These are phyloP conservation scores for Cladorrhinum sp. DNA, from an alignment of 2,329 filamentous ascomycete genomes.

Conservation along the genomic window DNA sequence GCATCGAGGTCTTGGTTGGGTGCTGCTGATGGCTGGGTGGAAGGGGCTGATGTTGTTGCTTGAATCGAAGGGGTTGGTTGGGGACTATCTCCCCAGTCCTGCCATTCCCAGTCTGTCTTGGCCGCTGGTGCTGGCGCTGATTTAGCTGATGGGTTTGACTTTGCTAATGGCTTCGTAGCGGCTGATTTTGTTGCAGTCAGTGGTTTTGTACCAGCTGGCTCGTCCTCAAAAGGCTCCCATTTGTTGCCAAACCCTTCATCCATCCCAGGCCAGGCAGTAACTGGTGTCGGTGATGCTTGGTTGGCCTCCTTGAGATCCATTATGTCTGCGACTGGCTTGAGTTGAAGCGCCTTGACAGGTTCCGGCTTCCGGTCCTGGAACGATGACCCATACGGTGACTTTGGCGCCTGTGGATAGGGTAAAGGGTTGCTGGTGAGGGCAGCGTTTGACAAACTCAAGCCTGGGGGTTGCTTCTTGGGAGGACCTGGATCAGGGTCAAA, in stretches of 20 bases:
- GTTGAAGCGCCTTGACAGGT: slow-evolving; percentile 46
- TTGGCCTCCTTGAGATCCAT: slow-evolving; percentile 35
- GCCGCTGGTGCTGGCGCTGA: slow-evolving; percentile 20
- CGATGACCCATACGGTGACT: slow-evolving; percentile 43
- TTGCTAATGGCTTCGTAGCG: slow-evolving; percentile 20
- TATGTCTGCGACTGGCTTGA: slow-evolving; percentile 42
- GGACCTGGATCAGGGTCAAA: slow-evolving; percentile 8
- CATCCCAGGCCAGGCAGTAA: slow-evolving; percentile 46
- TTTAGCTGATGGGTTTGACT: slow-evolving; percentile 14
- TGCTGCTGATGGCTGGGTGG: slow-evolving; percentile 19
- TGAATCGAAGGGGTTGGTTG: slow-evolving; percentile 21
- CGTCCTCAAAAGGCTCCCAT: slow-evolving; percentile 53
- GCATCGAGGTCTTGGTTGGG: slow-evolving; percentile 24
- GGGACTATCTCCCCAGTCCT: slow-evolving; percentile 36
- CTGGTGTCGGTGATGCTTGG: slow-evolving; percentile 38
- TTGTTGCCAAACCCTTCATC: slow-evolving; percentile 39
- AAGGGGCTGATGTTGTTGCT: not conserved
- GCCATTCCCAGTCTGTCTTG: slow-evolving; percentile 48
- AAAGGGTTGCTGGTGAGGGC: slow-evolving; percentile 32
- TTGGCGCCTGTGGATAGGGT: slow-evolving; percentile 47
- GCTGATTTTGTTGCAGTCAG: slow-evolving; percentile 20
- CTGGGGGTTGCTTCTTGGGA: slow-evolving; percentile 28
- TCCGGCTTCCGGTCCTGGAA: slow-evolving; percentile 55
- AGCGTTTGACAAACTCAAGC: slow-evolving; percentile 33
- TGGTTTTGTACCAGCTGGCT: slow-evolving; percentile 30